These are phyloP conservation scores for Aspergillus incahuasiensis DNA, from an alignment of 495 filamentous ascomycete species.

Conservation along the genomic window DNA sequence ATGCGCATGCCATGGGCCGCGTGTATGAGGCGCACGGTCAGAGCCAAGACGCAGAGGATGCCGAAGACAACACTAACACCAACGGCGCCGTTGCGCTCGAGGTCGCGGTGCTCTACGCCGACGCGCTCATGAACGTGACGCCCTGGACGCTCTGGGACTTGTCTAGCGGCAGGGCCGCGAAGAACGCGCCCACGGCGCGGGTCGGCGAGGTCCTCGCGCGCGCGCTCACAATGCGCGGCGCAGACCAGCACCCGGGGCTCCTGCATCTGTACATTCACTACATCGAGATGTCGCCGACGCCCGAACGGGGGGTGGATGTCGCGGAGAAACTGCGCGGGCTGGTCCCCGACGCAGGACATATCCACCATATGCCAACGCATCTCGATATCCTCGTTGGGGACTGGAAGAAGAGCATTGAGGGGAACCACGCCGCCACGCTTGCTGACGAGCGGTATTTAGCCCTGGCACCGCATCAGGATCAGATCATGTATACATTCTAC, in stretches of 20 bases:
- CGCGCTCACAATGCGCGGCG: conserved; percentile 43
- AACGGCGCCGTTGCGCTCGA: conserved; percentile 36
- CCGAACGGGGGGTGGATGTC: conserved; percentile 46
- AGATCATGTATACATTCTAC: conserved; percentile 67
- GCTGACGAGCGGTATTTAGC: conserved; percentile 63
- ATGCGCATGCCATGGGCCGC: conserved; percentile 56
- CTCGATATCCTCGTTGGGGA: conserved; percentile 64
- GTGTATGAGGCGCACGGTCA: conserved; percentile 51
- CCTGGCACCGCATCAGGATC: no score
- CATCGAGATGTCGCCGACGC: conserved; percentile 62
- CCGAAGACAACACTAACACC: no score
- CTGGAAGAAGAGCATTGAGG: conserved; percentile 54
- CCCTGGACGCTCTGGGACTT: conserved; percentile 69
- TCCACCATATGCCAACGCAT: conserved; percentile 69
- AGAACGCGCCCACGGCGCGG: conserved; percentile 52
- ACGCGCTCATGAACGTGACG: conserved; percentile 64
- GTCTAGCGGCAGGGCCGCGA: conserved; percentile 48
- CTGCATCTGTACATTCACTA: conserved; percentile 69
- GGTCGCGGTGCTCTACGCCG: conserved; percentile 57
- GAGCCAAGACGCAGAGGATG: conserved; percentile 37
- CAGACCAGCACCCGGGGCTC: conserved; percentile 53
- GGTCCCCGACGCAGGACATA: conserved; percentile 62
- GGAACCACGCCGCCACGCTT: conserved; percentile 55
- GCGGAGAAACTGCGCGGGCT: conserved; percentile 58
- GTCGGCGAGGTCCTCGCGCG: conserved; percentile 52